These are phyloP conservation scores for Clonostachys byssicola DNA, from an alignment of 2,329 filamentous ascomycete genomes.

Conservation along the genomic window DNA sequence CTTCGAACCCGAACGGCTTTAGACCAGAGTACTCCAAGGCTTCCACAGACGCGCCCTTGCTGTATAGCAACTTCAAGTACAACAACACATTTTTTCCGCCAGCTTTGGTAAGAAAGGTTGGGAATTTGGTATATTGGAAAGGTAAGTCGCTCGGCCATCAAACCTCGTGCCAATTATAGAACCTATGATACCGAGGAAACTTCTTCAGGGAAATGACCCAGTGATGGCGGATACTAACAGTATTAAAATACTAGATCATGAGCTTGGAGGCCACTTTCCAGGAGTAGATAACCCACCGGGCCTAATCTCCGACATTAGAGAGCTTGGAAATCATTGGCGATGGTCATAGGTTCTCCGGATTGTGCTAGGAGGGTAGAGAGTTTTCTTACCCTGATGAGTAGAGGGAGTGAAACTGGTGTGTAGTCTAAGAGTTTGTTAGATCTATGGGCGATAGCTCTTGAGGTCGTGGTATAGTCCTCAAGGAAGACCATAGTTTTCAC, in stretches of 20 bases:
- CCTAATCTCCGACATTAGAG: slow-evolving; percentile 2
- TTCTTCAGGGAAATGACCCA: not conserved
- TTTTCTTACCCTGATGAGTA: too few species aligned
- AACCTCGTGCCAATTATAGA: too few species aligned
- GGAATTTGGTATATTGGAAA: slow-evolving; percentile 9
- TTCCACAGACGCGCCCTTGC: not conserved
- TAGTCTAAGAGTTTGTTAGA: too few species aligned
- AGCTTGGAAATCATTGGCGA: slow-evolving; percentile 4
- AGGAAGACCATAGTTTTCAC: too few species aligned
- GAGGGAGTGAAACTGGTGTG: too few species aligned
- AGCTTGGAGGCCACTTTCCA: slow-evolving; percentile 8
- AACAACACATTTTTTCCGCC: slow-evolving; percentile 9
- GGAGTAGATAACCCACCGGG: slow-evolving; percentile 6
- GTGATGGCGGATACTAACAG: not conserved
- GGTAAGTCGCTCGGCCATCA: not conserved
- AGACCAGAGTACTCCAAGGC: not conserved
- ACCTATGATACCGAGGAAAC: not conserved
- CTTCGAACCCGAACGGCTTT: not conserved
- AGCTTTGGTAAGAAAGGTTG: slow-evolving; percentile 4
- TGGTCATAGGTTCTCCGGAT: too few species aligned
- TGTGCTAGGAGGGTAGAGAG: too few species aligned
- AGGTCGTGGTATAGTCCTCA: too few species aligned
- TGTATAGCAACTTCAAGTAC: slow-evolving; percentile 9
- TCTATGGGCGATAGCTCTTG: too few species aligned
- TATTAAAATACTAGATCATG: slow-evolving; percentile 1